Evolutionary conservation across 768 basidiomycete species (phyloP).

Genomic region (Psilocybe subaeruginosa): DNA sequence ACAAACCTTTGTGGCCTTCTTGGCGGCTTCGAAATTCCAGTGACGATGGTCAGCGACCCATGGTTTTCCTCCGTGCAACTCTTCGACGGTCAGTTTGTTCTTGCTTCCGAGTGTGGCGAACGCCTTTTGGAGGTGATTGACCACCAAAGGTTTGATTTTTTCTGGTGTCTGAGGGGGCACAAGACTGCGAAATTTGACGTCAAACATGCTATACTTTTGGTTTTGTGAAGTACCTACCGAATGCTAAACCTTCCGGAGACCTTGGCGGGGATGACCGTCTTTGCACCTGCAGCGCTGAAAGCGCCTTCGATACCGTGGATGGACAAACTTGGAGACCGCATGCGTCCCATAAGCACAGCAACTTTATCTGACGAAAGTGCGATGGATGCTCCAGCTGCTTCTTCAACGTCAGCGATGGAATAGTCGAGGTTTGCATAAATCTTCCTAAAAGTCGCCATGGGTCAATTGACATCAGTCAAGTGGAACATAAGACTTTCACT

Average conservation of each 20-base stretch:
- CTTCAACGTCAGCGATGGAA: conserved; percentile 69
- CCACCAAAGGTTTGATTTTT: conserved; percentile 69
- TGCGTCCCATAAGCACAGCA: conserved; percentile 86
- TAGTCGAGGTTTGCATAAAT: conserved; percentile 82
- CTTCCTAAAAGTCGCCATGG: conserved; percentile 37
- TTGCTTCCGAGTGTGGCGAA: conserved; percentile 87
- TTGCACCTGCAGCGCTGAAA: conserved; percentile 79
- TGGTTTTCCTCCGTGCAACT: conserved; percentile 82
- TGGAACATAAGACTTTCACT: conserved; percentile 1
- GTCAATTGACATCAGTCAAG: neutral
- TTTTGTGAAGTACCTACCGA: conserved; percentile 49
- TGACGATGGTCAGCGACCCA: conserved; percentile 88
- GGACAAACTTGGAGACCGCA: conserved; percentile 88
- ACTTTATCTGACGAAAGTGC: conserved; percentile 80
- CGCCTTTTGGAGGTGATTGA: conserved; percentile 69
- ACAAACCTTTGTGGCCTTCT: conserved; percentile 77
- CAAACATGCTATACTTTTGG: neutral
- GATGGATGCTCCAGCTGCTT: conserved; percentile 74
- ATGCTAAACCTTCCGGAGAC: conserved; percentile 94
- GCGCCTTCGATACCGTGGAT: conserved; percentile 97
- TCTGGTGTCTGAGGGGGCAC: conserved; percentile 91
- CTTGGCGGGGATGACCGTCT: conserved; percentile 94
- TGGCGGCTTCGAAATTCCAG: conserved; percentile 93
- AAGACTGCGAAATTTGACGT: conserved; percentile 40
- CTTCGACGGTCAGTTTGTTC: conserved; percentile 76